These are phyloP conservation scores for Elongisporangium undulatum DNA, from an alignment of 352 stramenopile genomes.

Conservation along the genomic window DNA sequence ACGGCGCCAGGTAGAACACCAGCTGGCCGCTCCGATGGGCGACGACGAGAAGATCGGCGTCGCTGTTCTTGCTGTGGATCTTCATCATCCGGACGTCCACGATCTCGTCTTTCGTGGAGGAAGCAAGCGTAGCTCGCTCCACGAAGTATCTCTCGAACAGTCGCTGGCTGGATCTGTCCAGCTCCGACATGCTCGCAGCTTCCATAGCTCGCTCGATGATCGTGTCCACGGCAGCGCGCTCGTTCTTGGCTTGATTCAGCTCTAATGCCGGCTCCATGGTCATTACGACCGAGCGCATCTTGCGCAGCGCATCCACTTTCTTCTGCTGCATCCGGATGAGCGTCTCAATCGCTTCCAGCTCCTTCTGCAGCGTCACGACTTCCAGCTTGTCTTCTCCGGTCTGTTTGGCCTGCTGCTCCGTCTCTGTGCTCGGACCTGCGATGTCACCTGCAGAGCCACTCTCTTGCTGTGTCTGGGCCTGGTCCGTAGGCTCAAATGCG, in stretches of 20 bases:
- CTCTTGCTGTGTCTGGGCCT: neutral
- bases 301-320: constrained; percentile 29
- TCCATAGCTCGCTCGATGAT: constrained; percentile 20
- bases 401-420: neutral
- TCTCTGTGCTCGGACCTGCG: neutral
- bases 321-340: constrained; percentile 38
- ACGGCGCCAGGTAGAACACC: constrained; percentile 24
- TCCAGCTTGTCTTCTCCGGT: neutral
- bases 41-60: constrained; percentile 32
- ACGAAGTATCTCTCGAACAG: constrained; percentile 48
- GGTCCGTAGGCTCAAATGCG: neutral
- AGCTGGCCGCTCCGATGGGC: constrained; percentile 19
- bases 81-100: constrained; percentile 44
- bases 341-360: constrained; percentile 26
- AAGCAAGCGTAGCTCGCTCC: constrained; percentile 10
- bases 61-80: constrained; percentile 9
- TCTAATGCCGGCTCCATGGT: constrained; percentile 3
- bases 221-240: constrained; percentile 1
- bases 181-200: constrained; percentile 2
- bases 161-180: neutral
- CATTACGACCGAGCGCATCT: constrained; percentile 15
- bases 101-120: constrained; percentile 5
- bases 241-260: neutral
- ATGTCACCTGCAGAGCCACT: neutral
- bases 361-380: constrained; percentile 16